phyloP scores from a whole-genome alignment of 192 early-diverging fungal species.

The Jimgerdemannia lactiflua region DNA sequence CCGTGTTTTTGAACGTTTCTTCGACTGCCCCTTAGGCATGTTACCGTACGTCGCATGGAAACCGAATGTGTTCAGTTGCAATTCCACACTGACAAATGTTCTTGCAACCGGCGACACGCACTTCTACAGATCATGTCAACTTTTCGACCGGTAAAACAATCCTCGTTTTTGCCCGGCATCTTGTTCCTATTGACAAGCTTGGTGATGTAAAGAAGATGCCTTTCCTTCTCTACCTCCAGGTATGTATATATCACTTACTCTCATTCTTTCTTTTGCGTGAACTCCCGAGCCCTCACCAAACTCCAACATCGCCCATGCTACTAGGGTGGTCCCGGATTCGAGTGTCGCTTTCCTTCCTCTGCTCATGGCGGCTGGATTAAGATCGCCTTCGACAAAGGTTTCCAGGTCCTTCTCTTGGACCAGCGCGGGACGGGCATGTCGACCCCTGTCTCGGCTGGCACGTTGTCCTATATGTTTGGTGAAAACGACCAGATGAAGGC shows the following conservation, averaged over 20 bases:
- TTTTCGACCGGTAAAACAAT: slow-evolving; percentile 16
- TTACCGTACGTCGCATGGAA: not conserved
- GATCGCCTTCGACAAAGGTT: slow-evolving; percentile 56
- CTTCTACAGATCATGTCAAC: slow-evolving; percentile 6
- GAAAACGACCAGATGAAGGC: slow-evolving; percentile 49
- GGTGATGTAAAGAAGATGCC: slow-evolving; percentile 46
- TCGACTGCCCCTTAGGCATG: slow-evolving; percentile 52
- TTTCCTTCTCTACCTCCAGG: slow-evolving; percentile 53
- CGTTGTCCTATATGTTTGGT: slow-evolving; percentile 37
- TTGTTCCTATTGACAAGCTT: slow-evolving; percentile 50
- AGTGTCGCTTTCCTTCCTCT: slow-evolving; percentile 41
- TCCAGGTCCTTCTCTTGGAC: slow-evolving; percentile 64
- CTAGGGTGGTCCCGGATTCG: slow-evolving; percentile 59
- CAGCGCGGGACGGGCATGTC: slow-evolving; percentile 70
- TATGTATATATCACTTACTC: slow-evolving; percentile 6
- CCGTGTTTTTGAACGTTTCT: slow-evolving; percentile 56
- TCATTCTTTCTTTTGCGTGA: slow-evolving; percentile 4
- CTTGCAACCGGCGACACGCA: not conserved
- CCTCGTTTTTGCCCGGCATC: slow-evolving; percentile 51
- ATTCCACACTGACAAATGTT: too few species aligned
- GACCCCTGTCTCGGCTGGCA: slow-evolving; percentile 47
- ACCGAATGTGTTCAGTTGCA: too few species aligned
- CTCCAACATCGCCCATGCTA: too few species aligned
- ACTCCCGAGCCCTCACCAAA: too few species aligned
- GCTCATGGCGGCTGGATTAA: slow-evolving; percentile 47